Conservation (phyloP, 129 eudicot species). For the Solidago caesia region DNA sequence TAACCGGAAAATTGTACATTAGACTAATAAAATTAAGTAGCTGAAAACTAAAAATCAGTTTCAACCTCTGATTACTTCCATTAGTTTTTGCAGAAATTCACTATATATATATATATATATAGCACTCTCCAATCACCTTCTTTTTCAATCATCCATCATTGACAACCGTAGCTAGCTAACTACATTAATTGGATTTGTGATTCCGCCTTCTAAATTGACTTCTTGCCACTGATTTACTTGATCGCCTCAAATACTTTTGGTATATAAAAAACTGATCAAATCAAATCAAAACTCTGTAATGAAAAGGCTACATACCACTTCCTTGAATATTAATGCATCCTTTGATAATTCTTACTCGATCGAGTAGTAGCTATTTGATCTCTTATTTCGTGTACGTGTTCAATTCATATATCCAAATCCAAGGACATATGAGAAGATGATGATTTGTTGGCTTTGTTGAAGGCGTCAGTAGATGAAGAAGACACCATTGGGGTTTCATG, state of each 20-base stretch:
- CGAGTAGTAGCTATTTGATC: conserved; percentile 19
- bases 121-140: conserved; percentile 31
- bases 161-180: conserved; percentile 7
- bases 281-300: conserved; percentile 28
- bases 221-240: conserved; percentile 12
- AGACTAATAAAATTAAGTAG: conserved; percentile 31
- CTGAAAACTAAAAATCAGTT: conserved; percentile 33
- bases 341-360: conserved; percentile 9
- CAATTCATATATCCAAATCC: conserved; percentile 64
- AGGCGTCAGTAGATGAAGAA: conserved; percentile 25
- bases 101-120: conserved; percentile 9
- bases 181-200: conserved; percentile 12
- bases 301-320: neutral
- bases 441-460: conserved; percentile 32
- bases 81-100: conserved; percentile 34
- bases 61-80: conserved; percentile 31
- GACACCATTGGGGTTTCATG: conserved; percentile 26
- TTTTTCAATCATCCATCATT: conserved; percentile 14
- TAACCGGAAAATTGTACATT: conserved; percentile 41
- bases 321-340: conserved; percentile 17
- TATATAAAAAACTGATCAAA: conserved; percentile 22
- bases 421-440: conserved; percentile 54
- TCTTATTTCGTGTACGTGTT: neutral
- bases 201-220: conserved; percentile 21
- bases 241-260: conserved; percentile 10